Evolutionary conservation across 305 asterid species (phyloP), one percentile per base, ranked within the genome.

Genomic region (Galium porrigens): DNA sequence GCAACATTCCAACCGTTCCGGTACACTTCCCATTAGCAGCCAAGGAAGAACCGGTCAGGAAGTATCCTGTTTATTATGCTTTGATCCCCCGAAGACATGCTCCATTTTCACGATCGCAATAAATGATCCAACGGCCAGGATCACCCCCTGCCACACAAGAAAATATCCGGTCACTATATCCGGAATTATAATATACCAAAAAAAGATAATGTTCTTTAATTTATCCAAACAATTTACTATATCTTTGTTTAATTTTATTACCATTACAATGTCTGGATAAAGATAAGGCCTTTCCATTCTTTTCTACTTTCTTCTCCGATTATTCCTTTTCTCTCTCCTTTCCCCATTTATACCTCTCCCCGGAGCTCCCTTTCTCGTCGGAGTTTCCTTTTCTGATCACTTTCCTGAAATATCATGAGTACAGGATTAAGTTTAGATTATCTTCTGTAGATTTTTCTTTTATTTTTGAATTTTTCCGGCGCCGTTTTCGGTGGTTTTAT

Each of bases 41-140:
- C 12, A 11, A 15, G 56, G 56, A 18, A 6, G 95, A n/a, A 80
- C 86, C 5, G 88, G 83, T 96, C 12, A 56, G 6, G 34, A 56
- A 27, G 34, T 27, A 56, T 56, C 39, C 62, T 15, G 36, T 30
- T 57, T 57, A 15, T 33, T 29, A 14, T 58, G 10, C 44, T n/a
- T 27, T 12, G 15, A 32, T 15, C 63, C 63, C 48, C 46, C 15
- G 12, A 48, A 1, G 0, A 11, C 20, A 44, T 15, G 52, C 20
- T 32, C 9, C 18, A 37, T 3, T 14, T 4, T 12, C 1, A 14
- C 1, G 57, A 39, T 37, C 63, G n/a, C 6, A 14, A 52, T 3
- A 11, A 29, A 15, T 29, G 17, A 1, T 48, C 33, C 67, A 14
- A 68, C 57, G 73, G 68, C 52, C 4, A 5, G 3, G 52, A 68